Base-by-base conservation (phyloP, 805 yeast genomes). In the Blastobotrys chiropterorum region DNA sequence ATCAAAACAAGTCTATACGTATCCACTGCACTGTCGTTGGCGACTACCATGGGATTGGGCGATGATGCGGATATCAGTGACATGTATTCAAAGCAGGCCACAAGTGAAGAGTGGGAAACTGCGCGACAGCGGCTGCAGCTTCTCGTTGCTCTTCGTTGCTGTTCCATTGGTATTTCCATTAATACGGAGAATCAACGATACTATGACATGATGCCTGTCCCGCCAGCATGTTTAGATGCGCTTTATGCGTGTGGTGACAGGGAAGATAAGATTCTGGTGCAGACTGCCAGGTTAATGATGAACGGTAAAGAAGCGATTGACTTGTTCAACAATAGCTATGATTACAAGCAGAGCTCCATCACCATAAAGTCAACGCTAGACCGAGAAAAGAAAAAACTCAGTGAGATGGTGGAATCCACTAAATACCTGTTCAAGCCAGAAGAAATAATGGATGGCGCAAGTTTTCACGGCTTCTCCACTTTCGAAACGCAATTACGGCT, bases 1-100 rank as follows among this genome's bases (percentile, higher is more conserved):
- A 50, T 43, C 26, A 45, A 48, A 14, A 58, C 56, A 47, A 62
- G 61, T 6, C 47, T 50, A 20, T 49, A 49, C 48, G 46, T 59
- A 5, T 49, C 61, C 38, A 48, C 54, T 14, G 59, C 60, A 5
- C 47, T 60, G 43, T 47, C 53, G 6, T 20, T 53, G 13, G 50
- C 50, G 3, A 15, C 47, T 4, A 20, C 53, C 40, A 51, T 53
- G 15, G 59, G 51, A 19, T 31, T 56, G 41, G 56, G 57, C 2
- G 22, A 31, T 6, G 49, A 49, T n/a, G 55, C 48, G 6, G 59
- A 56, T 26, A 11, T 51, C 14, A 46, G 26, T 15, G 30, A 26
- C 34, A 26, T 26, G 34, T 26, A 26, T 26, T 5, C 11, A 11
- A 26, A 26, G 34, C 44, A 15, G 20, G 19, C 44, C 11, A 3